Evolutionary conservation across 495 filamentous ascomycete species (phyloP), one percentile per base, ranked within the genome.

Genomic region (Hypomontagnella submonticulosa): DNA sequence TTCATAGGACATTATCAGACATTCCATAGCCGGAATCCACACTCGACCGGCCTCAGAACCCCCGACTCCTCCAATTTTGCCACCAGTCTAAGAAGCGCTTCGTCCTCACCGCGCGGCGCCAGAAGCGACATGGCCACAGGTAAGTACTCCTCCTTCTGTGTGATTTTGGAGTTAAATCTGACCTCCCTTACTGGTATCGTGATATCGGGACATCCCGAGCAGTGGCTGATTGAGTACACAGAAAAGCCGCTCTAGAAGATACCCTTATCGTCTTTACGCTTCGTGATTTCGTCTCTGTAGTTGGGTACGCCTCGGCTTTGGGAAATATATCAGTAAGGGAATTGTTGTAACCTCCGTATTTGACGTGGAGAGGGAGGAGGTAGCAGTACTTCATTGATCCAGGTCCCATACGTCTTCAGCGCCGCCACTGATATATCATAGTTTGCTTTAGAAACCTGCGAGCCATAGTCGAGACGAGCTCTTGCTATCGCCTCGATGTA

Each of bases 41-140:
- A 59, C n/a, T 32, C 38, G 8, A 71, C 40, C 13, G 36, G 53
- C 47, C 75, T 76, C 38, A 88, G 34, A 48, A 88, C 81, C 1
- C 81, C 82, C 0, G 70, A 74, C n/a, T 63, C 58, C 2, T 76
- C 69, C 15, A 88, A 60, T 32, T 80, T 80, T 37, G 77, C 65
- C 10, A 85, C 74, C 33, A 88, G 61, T 9, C 72, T 76, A 18
- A 82, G 84, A 36, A 88, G 71, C 71, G 87, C 79, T 1, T 77
- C 74, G 72, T 88, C 85, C 59, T 85, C 86, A 0, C 83, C 85
- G 18, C 80, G 78, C 0, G 84, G 80, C 10, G 80, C 84, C 53
- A 84, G 69, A 18, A 89, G 75, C 51, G 83, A 80, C 23, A 87
- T 73, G 0, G 81, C 80, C 0, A 88, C 85, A 4, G 85, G 86